Base-by-base conservation (phyloP, 2,329 filamentous ascomycete species). In the Alternaria solani region DNA sequence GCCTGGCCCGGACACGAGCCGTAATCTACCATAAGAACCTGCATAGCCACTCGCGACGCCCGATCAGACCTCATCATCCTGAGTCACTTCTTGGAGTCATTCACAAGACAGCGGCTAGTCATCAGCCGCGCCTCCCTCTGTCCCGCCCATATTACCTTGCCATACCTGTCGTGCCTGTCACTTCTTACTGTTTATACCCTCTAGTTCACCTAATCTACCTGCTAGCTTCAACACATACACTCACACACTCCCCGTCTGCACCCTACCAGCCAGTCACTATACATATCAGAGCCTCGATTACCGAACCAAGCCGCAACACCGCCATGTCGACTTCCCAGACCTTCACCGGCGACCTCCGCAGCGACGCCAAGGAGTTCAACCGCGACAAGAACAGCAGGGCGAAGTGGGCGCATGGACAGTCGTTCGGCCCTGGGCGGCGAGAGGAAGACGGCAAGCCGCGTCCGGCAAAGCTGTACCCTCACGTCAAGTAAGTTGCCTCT, bases 341-440 rank as follows among this genome's bases (percentile, higher is more conserved):
- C 72, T 77, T 82, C 70, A 82, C 81, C 69, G 73, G 77, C 74
- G 86, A 88, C 73, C 80, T 88, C 63, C 85, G 86, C 73, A 82
- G 81, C 74, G 78, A 78, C 66, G 81, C 84, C 71, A 83, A 83
- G 70, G 83, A 85, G 68, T 83, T 79, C 77, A 81, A 82, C 67
- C 83, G 83, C 71, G 81, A 81, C 70, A 81, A 81, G 72, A 79
- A 81, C 65, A 81, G 76, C 67, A 81, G 83, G 73, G 77, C 80
- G 67, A 85, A 85, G 73, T 85, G 83, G 83, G 80, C 80, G 20
- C 77, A 82, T 65, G 83, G 83, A 57, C 71, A 76, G 63, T 77
- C 71, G 3, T 77, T 69, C 48, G 75, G 77, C 51, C 79, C 78
- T 36, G 77, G 78, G 55, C 71, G 78, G 61, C 69, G 76, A 48